phyloP scores from a whole-genome alignment of 176 grass and related monocot species.

The Tuctoria greenei region DNA sequence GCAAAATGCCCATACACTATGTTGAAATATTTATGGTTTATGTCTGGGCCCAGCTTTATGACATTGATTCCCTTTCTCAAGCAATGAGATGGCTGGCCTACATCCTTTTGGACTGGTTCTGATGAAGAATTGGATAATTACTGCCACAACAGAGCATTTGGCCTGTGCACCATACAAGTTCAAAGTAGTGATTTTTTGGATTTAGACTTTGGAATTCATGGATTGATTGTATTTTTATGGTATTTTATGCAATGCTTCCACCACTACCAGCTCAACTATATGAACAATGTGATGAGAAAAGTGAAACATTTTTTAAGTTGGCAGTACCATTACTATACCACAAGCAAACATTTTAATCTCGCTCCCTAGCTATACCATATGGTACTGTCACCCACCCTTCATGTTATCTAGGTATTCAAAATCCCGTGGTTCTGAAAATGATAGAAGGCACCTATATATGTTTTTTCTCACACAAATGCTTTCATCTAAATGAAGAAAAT shows the following conservation, averaged over 20 bases:
- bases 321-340: no score
- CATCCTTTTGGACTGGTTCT: background rate
- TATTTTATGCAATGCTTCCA: no score
- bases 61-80: background rate
- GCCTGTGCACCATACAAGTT: background rate
- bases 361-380: no score
- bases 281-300: no score
- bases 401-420: background rate
- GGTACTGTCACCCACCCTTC: no score
- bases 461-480: background rate
- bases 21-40: background rate
- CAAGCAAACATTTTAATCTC: no score
- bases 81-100: background rate
- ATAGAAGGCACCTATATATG: constrained; percentile 1
- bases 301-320: no score
- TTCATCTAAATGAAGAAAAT: constrained; percentile 10
- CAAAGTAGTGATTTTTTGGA: background rate
- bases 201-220: no score
- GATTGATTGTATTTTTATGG: no score
- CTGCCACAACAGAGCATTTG: background rate
- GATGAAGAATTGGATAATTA: background rate
- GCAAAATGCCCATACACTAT: background rate
- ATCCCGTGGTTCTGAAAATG: background rate
- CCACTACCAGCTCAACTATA: no score
- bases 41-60: background rate